Evolutionary conservation across 441 rosid genomes (phyloP), one percentile per base, ranked within the genome.

Genomic region (Euphorbia schlechtendalii): DNA sequence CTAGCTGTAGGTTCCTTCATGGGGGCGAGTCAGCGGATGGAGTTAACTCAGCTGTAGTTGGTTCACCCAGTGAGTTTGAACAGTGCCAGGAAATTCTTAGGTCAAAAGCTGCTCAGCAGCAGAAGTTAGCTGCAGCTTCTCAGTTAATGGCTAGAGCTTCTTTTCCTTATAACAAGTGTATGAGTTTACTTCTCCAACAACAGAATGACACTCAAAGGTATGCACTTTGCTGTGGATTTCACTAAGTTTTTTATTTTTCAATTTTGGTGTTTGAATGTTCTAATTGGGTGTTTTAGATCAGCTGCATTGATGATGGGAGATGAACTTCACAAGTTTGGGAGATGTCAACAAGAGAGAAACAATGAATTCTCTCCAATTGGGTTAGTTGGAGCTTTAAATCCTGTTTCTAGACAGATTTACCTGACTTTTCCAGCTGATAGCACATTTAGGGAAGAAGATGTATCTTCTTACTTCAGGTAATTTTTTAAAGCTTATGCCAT

Each of bases 361-460:
- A n/a, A n/a, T n/a, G n/a, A n/a, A n/a, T n/a, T n/a, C n/a, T 70
- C 74, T 0, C 74, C 76, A 28, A 68, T 80, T 71, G 84, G 86
- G 43, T 79, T 76, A n/a, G n/a, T n/a, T 67, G 86, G 77, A 32
- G 83, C 83, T 66, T 76, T 84, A 52, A 89, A 84, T 64, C 96
- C 96, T 13, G 91, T 89, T 43, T 84, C 98, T 0, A 89, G 96
- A 63, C 96, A 92, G 91, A 92, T 92, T 76, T 92, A 92, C 69
- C 81, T 92, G 74, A 92, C 98, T 71, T 92, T 91, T 68, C 96
- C 98, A 48, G 94, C 96, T 70, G 97, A 91, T 67, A 92, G 96
- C 69, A 92, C 86, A 52, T 92, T 89, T 52, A 84, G 89, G 77
- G 98, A 92, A 65, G 96, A 92, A 67, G 96, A 92, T 67, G 98